Percentiles rank a stretch among this genome's conserved stretches.
These are phyloP conservation scores for Ganoderma leucocontextum DNA, from an alignment of 1,284 basidiomycete species.

Conservation along the genomic window DNA sequence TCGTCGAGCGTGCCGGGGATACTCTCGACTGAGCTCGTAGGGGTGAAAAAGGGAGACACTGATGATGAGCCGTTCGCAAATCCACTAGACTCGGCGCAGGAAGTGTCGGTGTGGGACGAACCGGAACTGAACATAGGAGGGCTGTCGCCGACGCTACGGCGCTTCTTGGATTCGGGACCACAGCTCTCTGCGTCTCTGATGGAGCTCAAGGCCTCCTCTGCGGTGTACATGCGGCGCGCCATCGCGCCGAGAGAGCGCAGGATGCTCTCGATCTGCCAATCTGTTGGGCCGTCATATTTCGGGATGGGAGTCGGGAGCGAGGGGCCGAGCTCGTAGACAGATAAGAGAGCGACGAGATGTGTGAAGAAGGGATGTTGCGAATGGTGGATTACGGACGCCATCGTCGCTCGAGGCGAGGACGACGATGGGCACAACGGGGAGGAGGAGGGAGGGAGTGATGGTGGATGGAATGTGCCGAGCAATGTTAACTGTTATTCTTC, in stretches of 20 bases:
- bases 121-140: conserved; percentile 37
- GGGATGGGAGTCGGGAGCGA: conserved; percentile 59
- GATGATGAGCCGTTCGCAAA: conserved; percentile 35
- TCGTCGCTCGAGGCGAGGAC: conserved; percentile 33
- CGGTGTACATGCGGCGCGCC: conserved; percentile 65
- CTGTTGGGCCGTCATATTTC: conserved; percentile 66
- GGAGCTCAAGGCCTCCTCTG: conserved; percentile 57
- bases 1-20: conserved; percentile 48
- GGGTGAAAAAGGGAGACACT: conserved; percentile 42
- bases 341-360: conserved; percentile 50
- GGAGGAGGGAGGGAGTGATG: conserved; percentile 24
- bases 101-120: conserved; percentile 35
- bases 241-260: conserved; percentile 62
- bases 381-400: conserved; percentile 36
- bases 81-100: conserved; percentile 32
- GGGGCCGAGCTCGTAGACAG: conserved; percentile 50
- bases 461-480: conserved; percentile 10
- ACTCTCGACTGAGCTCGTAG: conserved; percentile 51
- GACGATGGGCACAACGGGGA: conserved; percentile 25
- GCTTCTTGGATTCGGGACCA: conserved; percentile 57
- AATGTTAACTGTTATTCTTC: conserved; percentile 25
- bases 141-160: conserved; percentile 55
- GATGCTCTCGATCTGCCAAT: conserved; percentile 73
- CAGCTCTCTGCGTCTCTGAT: conserved; percentile 50
- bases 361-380: conserved; percentile 46